Conservation (phyloP, 345 rosid genomes). For the Leavenworthia alabamica region DNA sequence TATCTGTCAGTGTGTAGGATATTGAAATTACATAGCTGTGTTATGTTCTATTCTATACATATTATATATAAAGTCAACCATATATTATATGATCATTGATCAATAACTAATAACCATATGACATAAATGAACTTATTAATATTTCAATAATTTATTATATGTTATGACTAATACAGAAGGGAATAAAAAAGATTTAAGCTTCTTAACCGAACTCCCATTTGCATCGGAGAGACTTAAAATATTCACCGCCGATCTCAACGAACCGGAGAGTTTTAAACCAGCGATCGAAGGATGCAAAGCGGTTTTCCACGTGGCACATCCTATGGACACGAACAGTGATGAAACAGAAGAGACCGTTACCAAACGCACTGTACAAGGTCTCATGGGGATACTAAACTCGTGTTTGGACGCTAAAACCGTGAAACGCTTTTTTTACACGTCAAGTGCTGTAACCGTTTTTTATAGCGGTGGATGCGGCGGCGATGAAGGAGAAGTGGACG, state of each 20-base stretch:
- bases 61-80: conserved; percentile 21
- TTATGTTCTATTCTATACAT: conserved; percentile 31
- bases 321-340: conserved; percentile 32
- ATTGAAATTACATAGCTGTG: conserved; percentile 21
- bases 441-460: conserved; percentile 37
- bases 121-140: conserved; percentile 10
- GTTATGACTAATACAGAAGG: conserved; percentile 28
- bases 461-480: conserved; percentile 12
- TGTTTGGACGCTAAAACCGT: conserved; percentile 49
- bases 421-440: conserved; percentile 56
- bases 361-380: conserved; percentile 43
- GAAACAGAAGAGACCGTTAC: conserved; percentile 46
- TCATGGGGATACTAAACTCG: conserved; percentile 44
- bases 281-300: conserved; percentile 57
- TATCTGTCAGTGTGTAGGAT: conserved; percentile 31
- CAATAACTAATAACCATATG: conserved; percentile 10
- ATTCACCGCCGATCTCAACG: conserved; percentile 43
- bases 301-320: conserved; percentile 55
- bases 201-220: conserved; percentile 46
- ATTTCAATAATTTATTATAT: background rate
- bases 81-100: conserved; percentile 11
- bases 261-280: conserved; percentile 43
- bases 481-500: conserved; percentile 27
- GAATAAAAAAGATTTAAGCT: conserved; percentile 43
- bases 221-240: conserved; percentile 49